A percentile compares a stretch with the other conserved stretches of the same genome.
phyloP scores from a whole-genome alignment of 1,139 yeast genomes.

The Kurtzmaniella natalensis region DNA sequence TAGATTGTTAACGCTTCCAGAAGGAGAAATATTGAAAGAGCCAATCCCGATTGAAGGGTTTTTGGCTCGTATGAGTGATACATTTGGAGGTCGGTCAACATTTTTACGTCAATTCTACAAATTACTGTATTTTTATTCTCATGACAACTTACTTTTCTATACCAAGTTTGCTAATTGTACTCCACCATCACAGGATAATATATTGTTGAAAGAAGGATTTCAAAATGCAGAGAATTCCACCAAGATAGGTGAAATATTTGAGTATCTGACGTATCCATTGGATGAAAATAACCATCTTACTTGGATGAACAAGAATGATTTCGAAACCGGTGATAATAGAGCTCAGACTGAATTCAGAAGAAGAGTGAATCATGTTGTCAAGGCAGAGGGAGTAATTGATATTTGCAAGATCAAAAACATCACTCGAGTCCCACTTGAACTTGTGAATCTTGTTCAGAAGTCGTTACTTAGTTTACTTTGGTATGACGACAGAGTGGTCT shows the following conservation, averaged over 20 bases:
- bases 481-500: constrained; percentile 25
- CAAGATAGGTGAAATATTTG: constrained; percentile 33
- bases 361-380: constrained; percentile 49
- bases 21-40: constrained; percentile 28
- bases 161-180: constrained; percentile 50
- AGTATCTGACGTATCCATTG: constrained; percentile 48
- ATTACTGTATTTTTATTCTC: constrained; percentile 60
- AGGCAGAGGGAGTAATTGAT: constrained; percentile 62
- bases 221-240: constrained; percentile 14
- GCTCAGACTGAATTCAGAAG: constrained; percentile 67
- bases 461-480: constrained; percentile 41
- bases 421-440: constrained; percentile 20
- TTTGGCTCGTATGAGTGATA: constrained; percentile 52
- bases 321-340: constrained; percentile 45
- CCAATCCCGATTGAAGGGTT: constrained; percentile 79
- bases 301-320: constrained; percentile 54
- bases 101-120: constrained; percentile 47
- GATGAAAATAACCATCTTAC: constrained; percentile 47
- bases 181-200: constrained; percentile 55
- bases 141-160: constrained; percentile 58
- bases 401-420: constrained; percentile 45
- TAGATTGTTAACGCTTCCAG: constrained; percentile 17
- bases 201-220: constrained; percentile 21
- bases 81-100: constrained; percentile 40
- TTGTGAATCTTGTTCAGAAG: constrained; percentile 28